These are phyloP conservation scores for Biscogniauxia mediterranea DNA, from an alignment of 2,329 filamentous ascomycete species.

Conservation along the genomic window DNA sequence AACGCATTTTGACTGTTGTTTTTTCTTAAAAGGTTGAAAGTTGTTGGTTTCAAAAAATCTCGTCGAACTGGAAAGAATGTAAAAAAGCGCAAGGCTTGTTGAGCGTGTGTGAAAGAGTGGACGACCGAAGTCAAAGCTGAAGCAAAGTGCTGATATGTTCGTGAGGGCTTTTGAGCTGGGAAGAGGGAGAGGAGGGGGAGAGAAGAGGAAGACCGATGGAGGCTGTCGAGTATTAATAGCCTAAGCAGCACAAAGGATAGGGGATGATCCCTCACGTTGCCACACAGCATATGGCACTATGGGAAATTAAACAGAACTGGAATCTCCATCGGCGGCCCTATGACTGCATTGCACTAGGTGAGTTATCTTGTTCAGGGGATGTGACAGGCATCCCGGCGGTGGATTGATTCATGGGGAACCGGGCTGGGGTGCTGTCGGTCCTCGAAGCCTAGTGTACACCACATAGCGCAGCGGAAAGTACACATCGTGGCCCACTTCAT, in stretches of 20 bases:
- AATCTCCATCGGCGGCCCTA: constrained; percentile 14
- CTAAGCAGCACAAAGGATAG: constrained; percentile 28
- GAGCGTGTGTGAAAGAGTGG: constrained; percentile 47
- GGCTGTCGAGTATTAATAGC: constrained; percentile 48
- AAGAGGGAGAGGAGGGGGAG: constrained; percentile 28
- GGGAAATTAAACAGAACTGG: constrained; percentile 33
- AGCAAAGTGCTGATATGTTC: constrained; percentile 40
- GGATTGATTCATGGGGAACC: not conserved
- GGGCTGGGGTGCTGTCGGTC: not conserved
- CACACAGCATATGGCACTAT: constrained; percentile 11
- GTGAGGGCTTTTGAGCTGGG: constrained; percentile 46
- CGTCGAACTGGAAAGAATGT: constrained; percentile 31
- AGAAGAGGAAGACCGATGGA: constrained; percentile 25
- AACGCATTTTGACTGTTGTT: constrained; percentile 59
- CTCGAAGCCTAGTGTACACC: not conserved
- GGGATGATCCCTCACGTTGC: constrained; percentile 23
- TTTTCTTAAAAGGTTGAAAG: constrained; percentile 29
- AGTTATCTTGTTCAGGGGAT: not conserved
- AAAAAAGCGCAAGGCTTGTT: constrained; percentile 34
- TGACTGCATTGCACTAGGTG: constrained; percentile 6
- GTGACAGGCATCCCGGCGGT: not conserved
- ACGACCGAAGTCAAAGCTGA: constrained; percentile 55
- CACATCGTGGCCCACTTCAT: not conserved
- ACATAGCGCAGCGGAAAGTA: not conserved
- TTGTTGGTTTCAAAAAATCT: constrained; percentile 28